Percentiles rank a stretch among this genome's conserved stretches.
phyloP scores from a whole-genome alignment of 2,329 filamentous ascomycete genomes.

The Fusarium sterilihyphosum region DNA sequence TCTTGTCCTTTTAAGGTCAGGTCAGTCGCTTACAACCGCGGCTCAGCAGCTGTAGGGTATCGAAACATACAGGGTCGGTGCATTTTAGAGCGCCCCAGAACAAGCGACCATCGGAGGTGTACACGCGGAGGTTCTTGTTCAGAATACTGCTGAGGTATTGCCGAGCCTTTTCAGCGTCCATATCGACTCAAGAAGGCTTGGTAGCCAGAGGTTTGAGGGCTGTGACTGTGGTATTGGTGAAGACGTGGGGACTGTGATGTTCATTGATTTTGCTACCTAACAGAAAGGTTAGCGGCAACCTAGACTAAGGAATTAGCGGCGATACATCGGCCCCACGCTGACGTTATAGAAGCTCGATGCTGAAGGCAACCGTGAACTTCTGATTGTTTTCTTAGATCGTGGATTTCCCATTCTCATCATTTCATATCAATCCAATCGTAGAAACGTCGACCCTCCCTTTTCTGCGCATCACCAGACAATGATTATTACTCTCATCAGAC shows the following conservation, averaged over 20 bases:
- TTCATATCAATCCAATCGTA: neutral
- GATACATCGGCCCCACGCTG: constrained; percentile 32
- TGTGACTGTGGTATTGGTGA: neutral
- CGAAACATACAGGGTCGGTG: constrained; percentile 79
- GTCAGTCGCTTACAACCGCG: neutral
- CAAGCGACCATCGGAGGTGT: constrained; percentile 84
- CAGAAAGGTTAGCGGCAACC: constrained; percentile 14
- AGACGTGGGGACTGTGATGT: constrained; percentile 6
- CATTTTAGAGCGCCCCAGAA: constrained; percentile 95
- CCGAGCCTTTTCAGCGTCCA: constrained; percentile 63
- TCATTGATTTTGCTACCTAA: constrained; percentile 9
- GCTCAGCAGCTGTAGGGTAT: constrained; percentile 11
- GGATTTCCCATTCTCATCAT: neutral
- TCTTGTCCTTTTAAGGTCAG: constrained; percentile 72
- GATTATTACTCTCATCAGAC: constrained; percentile 5
- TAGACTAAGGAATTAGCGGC: constrained; percentile 11
- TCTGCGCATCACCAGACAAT: constrained; percentile 7
- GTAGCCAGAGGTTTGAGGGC: neutral
- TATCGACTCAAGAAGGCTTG: constrained; percentile 35
- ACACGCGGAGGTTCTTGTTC: constrained; percentile 81
- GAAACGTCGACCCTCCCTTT: neutral
- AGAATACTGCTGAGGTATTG: constrained; percentile 73
- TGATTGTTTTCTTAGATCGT: neutral
- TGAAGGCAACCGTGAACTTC: constrained; percentile 5
- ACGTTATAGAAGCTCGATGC: constrained; percentile 32